These are phyloP conservation scores for Globomyces pollinis-pini DNA, from an alignment of 192 early-diverging fungal species.

Conservation along the genomic window DNA sequence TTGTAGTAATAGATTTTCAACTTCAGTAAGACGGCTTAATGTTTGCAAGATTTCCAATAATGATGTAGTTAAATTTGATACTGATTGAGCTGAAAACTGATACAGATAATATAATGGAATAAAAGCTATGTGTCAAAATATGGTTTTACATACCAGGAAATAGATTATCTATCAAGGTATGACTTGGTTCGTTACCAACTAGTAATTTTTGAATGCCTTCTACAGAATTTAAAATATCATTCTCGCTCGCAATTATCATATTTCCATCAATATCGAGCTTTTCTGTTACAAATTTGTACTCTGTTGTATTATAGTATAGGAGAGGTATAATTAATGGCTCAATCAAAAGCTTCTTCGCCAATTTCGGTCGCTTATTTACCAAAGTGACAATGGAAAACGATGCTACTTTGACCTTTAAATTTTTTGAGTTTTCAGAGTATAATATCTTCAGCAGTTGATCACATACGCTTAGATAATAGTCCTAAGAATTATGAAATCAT, in stretches of 20 bases:
- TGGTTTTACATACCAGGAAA: neutral
- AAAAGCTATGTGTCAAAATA: too few species aligned
- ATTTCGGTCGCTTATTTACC: constrained; percentile 3
- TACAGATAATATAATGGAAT: too few species aligned
- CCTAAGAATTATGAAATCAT: neutral
- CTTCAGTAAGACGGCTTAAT: too few species aligned
- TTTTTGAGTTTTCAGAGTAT: neutral
- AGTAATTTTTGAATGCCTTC: neutral
- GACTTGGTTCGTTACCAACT: constrained; percentile 7
- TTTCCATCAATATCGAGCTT: constrained; percentile 9
- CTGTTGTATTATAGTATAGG: neutral
- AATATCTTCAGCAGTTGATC: neutral
- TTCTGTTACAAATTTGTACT: neutral
- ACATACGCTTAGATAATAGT: neutral
- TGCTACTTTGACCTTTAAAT: neutral
- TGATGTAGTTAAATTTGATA: too few species aligned
- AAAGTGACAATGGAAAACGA: neutral
- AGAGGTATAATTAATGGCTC: neutral
- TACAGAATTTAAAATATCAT: neutral
- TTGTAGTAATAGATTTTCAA: too few species aligned
- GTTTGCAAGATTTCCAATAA: too few species aligned
- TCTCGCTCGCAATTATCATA: neutral
- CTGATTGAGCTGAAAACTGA: too few species aligned
- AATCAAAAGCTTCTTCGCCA: neutral
- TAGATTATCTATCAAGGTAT: neutral